Conservation (phyloP, 805 yeast species). For the Sugiyamaella qingdaonensis region DNA sequence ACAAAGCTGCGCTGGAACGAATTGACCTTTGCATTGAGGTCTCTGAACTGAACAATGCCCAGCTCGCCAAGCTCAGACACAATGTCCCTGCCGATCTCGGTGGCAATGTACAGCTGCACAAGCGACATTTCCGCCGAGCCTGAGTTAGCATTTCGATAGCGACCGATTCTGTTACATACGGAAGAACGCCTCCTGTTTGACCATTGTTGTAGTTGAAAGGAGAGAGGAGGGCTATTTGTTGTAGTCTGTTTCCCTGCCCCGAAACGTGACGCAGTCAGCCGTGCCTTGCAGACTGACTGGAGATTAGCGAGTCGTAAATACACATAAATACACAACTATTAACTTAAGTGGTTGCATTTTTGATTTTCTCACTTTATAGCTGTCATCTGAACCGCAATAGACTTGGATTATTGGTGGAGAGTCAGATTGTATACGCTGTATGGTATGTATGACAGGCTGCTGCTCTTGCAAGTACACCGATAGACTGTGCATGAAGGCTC, state of each 20-base stretch:
- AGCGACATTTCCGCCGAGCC: conserved; percentile 97
- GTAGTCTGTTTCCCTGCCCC: not conserved
- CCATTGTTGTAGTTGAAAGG: conserved; percentile 6
- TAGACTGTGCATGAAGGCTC: no score
- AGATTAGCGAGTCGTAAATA: no score
- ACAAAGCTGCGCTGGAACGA: conserved; percentile 90
- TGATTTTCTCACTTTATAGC: no score
- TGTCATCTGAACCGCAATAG: no score
- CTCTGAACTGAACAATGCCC: conserved; percentile 84
- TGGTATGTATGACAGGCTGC: no score
- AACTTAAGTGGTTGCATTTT: no score
- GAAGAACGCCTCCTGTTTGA: conserved; percentile 34
- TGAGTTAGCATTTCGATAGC: conserved; percentile 13
- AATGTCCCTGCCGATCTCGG: conserved; percentile 83
- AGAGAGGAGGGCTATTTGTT: not conserved
- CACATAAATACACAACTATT: no score
- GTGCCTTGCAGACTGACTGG: not conserved
- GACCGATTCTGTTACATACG: conserved; percentile 23
- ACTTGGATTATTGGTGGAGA: no score
- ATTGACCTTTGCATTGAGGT: conserved; percentile 72
- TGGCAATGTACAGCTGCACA: conserved; percentile 85
- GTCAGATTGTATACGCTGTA: no score
- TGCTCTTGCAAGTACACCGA: no score
- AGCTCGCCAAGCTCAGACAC: conserved; percentile 83
- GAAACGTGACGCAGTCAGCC: not conserved